Base-by-base conservation (phyloP, 805 yeast genomes). In the Schwanniomyces polymorphus region DNA sequence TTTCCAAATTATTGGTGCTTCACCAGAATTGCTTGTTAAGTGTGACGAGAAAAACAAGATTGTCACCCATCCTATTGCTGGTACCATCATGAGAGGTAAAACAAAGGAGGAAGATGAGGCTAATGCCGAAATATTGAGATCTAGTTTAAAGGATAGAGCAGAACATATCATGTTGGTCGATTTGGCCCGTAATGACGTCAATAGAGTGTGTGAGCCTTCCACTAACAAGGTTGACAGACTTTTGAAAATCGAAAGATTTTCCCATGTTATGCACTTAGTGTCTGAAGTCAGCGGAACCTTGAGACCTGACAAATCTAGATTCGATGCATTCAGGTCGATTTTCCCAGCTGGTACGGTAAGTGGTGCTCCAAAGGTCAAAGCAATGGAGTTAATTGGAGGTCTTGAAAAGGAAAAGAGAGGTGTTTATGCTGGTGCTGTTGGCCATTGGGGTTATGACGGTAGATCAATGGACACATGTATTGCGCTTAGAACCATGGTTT, bases 291-390 rank as follows among this genome's bases (percentile, higher is more conserved):
- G 95, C 51, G 99, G 99, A 11, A 88, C 85, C 1, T 74, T 94
- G 59, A 79, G 99, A 62, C 68, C 75, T 0, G 97, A 80, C 49
- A 86, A 89, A 73, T 85, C 92, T 10, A 78, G 98, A 54, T 94
- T 94, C 62, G 99, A 94, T 72, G 99, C 99, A 0, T 91, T 94
- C 71, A 81, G 99, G 65, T 91, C 97, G 2, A 89, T 94, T 46
- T 94, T 94, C 83, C 99, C 99, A 17, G 99, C 99, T 1, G 99
- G 99, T 38, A 94, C 99, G 1, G 98, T 92, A 10, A 85, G 95
- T 46, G 99, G 99, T 34, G 98, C 99, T 2, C 99, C 99, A 46
- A 94, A 94, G 68, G 96, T 94, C 37, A 83, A 81, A 58, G 99
- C 99, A 8, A 94, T 94, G 98, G 95, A 91, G 67, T 75, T 94